phyloP scores from a whole-genome alignment of 83 land plant species.

The Picea abies region DNA sequence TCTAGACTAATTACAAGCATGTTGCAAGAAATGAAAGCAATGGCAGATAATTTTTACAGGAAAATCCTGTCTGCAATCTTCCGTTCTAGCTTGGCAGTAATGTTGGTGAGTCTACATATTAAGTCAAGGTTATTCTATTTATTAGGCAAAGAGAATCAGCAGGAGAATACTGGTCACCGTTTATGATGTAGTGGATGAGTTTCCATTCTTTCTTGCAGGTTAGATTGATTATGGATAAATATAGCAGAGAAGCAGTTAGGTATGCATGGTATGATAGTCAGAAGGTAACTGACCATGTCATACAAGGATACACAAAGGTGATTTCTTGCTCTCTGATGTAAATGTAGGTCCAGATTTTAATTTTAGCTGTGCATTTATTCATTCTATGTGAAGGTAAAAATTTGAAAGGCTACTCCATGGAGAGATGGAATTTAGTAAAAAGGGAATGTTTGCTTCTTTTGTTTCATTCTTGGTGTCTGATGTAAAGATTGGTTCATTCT shows the following conservation, averaged over 20 bases:
- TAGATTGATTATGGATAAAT: conserved; percentile 73
- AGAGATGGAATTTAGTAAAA: neutral
- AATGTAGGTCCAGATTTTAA: neutral
- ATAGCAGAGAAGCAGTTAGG: conserved; percentile 62
- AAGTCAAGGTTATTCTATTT: neutral
- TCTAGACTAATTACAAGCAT: conserved; percentile 24
- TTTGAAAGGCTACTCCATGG: neutral
- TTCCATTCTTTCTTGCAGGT: conserved; percentile 39
- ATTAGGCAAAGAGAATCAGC: neutral
- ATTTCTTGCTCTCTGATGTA: neutral
- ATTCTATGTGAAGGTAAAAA: neutral
- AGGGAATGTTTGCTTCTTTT: neutral
- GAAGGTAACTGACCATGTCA: conserved; percentile 62
- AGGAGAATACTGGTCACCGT: neutral
- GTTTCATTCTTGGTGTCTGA: neutral
- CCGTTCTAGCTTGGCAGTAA: conserved; percentile 55
- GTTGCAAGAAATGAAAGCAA: conserved; percentile 36
- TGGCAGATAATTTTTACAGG: conserved; percentile 36
- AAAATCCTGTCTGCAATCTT: conserved; percentile 46
- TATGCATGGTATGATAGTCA: conserved; percentile 75
- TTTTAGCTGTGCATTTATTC: neutral
- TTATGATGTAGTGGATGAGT: neutral
- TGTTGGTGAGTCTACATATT: conserved; percentile 48
- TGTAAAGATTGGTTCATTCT: no score
- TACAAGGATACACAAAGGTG: conserved; percentile 95